Conservation (phyloP, 306 rosid genomes). For the Quercus parvula region DNA sequence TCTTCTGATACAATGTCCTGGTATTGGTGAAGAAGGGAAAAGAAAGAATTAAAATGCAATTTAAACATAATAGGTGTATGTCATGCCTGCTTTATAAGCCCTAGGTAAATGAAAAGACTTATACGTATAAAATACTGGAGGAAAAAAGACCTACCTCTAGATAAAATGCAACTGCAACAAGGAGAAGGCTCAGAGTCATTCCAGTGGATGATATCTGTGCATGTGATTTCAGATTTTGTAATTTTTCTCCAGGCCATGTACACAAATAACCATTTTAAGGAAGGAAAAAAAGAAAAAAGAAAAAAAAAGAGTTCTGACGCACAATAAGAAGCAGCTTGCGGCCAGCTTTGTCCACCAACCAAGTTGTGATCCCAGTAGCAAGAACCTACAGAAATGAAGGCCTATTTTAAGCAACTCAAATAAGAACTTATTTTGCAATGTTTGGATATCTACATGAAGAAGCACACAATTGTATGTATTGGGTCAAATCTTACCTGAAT, state of each 20-base stretch:
- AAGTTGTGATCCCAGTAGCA: conserved; percentile 66
- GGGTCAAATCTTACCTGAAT: conserved; percentile 50
- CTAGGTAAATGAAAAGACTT: neutral
- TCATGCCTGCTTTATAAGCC: neutral
- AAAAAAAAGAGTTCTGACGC: conserved; percentile 19
- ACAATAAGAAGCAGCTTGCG: conserved; percentile 75
- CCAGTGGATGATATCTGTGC: conserved; percentile 61
- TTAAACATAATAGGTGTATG: neutral
- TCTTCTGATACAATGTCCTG: conserved; percentile 42
- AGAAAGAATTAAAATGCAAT: conserved; percentile 12
- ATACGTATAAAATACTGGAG: neutral
- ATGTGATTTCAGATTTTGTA: conserved; percentile 14
- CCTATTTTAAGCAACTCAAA: neutral
- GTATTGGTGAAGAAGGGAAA: conserved; percentile 11
- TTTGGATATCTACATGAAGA: neutral
- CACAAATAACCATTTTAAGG: neutral
- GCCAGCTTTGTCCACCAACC: conserved; percentile 82
- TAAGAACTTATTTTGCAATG: conserved; percentile 7
- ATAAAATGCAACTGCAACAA: conserved; percentile 63
- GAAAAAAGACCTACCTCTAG: conserved; percentile 47
- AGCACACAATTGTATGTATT: neutral
- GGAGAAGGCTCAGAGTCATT: conserved; percentile 70
- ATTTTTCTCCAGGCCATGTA: neutral
- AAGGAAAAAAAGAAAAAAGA: neutral
- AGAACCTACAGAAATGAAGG: conserved; percentile 45